phyloP scores from a whole-genome alignment of 2,329 filamentous ascomycete genomes.

The Venturia aucupariae region DNA sequence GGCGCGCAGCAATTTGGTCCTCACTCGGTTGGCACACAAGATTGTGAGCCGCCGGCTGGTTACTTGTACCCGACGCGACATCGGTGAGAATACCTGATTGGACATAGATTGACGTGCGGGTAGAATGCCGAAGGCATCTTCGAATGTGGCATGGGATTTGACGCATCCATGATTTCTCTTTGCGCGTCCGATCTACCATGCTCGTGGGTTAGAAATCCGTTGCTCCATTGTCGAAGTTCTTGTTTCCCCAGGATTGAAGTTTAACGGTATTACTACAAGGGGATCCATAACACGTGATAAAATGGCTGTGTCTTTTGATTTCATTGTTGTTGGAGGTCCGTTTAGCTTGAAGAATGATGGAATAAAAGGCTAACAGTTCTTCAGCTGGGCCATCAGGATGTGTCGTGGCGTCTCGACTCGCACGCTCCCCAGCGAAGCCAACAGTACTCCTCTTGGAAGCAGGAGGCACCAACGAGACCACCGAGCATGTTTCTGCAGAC shows the following conservation, averaged over 20 bases:
- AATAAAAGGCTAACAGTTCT: neutral
- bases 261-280: neutral
- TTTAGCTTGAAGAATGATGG: neutral
- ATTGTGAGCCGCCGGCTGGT: neutral
- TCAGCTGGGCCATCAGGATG: constrained; percentile 6
- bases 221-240: neutral
- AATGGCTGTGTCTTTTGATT: constrained; percentile 18
- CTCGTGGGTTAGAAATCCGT: neutral
- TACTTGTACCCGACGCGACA: neutral
- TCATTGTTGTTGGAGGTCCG: constrained; percentile 14
- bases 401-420: constrained; percentile 7
- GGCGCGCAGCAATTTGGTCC: neutral
- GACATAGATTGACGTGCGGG: neutral
- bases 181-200: neutral
- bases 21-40: neutral
- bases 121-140: neutral
- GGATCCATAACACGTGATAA: neutral
- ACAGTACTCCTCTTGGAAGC: constrained; percentile 7
- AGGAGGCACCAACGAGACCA: neutral
- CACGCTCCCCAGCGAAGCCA: neutral
- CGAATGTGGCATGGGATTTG: neutral
- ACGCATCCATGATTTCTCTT: neutral
- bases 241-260: neutral
- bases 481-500: constrained; percentile 31
- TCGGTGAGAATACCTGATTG: neutral